phyloP scores from a whole-genome alignment of 306 rosid species.

The Glycine soja region DNA sequence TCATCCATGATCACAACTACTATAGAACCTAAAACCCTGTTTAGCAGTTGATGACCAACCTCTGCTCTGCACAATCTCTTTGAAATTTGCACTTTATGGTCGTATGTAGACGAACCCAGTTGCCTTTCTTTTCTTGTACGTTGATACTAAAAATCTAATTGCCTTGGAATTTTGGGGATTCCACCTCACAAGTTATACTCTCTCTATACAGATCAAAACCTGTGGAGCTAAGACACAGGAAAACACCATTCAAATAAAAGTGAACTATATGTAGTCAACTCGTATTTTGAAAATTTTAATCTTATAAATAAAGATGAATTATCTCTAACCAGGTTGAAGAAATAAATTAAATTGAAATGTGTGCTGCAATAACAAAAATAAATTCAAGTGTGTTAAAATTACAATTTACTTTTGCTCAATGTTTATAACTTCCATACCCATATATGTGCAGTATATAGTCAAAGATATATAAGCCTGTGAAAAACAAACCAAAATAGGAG shows the following conservation, averaged over 20 bases:
- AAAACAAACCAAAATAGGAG: not conserved
- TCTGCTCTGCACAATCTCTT: not conserved
- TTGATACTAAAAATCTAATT: constrained; percentile 1
- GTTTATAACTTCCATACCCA: not conserved
- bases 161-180: not conserved
- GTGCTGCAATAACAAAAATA: not conserved
- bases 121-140: not conserved
- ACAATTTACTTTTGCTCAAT: not conserved
- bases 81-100: not conserved
- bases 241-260: not conserved
- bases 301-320: not conserved
- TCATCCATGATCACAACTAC: not conserved
- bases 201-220: not conserved
- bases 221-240: not conserved
- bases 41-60: constrained; percentile 25
- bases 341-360: not conserved
- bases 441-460: not conserved
- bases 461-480: not conserved
- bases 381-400: not conserved
- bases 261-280: not conserved
- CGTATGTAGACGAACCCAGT: constrained; percentile 1
- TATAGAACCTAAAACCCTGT: not conserved
- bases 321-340: not conserved
- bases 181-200: not conserved
- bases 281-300: not conserved